Conservation (phyloP, 768 basidiomycete species). For the Baorangia bicolor region DNA sequence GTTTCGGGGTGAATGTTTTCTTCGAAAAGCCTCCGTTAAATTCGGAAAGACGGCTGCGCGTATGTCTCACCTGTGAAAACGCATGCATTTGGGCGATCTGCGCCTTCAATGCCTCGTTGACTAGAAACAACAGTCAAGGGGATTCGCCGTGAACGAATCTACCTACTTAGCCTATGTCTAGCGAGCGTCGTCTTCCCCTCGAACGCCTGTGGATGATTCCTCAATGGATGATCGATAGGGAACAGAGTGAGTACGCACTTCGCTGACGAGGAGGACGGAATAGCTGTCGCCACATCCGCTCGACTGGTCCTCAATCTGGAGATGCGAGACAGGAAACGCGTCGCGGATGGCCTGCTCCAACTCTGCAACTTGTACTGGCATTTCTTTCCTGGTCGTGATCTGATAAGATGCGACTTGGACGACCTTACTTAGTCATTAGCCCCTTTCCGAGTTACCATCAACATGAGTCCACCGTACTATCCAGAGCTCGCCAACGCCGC, state of each 20-base stretch:
- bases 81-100: conserved; percentile 83
- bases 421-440: conserved; percentile 6
- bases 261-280: conserved; percentile 71
- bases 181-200: conserved; percentile 80
- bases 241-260: conserved; percentile 41
- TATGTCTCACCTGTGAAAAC: conserved; percentile 71
- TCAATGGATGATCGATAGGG: background rate
- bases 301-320: conserved; percentile 75
- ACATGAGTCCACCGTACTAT: conserved; percentile 17
- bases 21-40: conserved; percentile 24
- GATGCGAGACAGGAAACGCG: conserved; percentile 61
- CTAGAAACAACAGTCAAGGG: conserved; percentile 38
- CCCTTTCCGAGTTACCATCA: conserved; percentile 1
- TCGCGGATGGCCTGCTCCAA: conserved; percentile 63
- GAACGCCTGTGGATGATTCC: conserved; percentile 49
- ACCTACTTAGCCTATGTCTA: conserved; percentile 66
- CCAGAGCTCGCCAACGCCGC: conserved; percentile 17
- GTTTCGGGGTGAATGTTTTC: conserved; percentile 74
- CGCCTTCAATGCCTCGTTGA: conserved; percentile 72
- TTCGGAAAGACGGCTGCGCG: background rate
- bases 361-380: conserved; percentile 58
- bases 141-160: background rate
- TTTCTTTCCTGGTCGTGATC: conserved; percentile 25
- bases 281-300: conserved; percentile 83
- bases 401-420: conserved; percentile 8